A percentile compares a stretch with the other conserved stretches of the same genome.
Conservation (phyloP, 106 monocot species). For the Dioscorea dumetorum region DNA sequence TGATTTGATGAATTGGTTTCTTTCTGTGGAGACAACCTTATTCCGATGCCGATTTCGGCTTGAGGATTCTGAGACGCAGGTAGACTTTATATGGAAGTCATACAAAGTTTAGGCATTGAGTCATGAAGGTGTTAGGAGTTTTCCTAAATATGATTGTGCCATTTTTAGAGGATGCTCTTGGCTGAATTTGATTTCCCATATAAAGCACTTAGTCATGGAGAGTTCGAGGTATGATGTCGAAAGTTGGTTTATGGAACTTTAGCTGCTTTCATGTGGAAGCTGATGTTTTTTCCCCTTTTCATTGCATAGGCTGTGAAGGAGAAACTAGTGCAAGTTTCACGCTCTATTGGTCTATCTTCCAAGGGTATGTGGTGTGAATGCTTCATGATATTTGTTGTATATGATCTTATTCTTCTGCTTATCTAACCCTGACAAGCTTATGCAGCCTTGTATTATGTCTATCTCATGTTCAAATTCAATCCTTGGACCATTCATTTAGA, state of each 20-base stretch:
- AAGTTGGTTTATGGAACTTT: no score
- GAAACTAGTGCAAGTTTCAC: slow-evolving; percentile 67
- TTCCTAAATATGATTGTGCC: slow-evolving; percentile 2
- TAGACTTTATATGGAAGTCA: slow-evolving; percentile 5
- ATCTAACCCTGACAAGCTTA: no score
- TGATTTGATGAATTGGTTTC: slow-evolving; percentile 87
- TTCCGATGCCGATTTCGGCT: slow-evolving; percentile 73
- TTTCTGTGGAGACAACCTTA: slow-evolving; percentile 77
- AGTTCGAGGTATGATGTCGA: slow-evolving; percentile 64
- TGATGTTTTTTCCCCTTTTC: not conserved
- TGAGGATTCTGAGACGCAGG: slow-evolving; percentile 69
- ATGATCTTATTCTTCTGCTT: no score
- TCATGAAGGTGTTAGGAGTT: not conserved
- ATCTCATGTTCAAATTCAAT: no score
- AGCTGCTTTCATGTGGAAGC: not conserved
- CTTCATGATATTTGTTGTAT: no score
- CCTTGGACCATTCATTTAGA: no score
- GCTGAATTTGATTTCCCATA: slow-evolving; percentile 70
- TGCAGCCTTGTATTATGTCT: no score
- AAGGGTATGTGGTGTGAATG: slow-evolving; percentile 31
- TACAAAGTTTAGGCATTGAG: not conserved
- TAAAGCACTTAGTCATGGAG: slow-evolving; percentile 62
- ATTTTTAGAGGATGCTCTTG: slow-evolving; percentile 61
- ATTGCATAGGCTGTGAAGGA: slow-evolving; percentile 62
- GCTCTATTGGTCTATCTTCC: slow-evolving; percentile 52